Conservation (phyloP, 202 grass and related monocot genomes). For the Carex arenaria region DNA sequence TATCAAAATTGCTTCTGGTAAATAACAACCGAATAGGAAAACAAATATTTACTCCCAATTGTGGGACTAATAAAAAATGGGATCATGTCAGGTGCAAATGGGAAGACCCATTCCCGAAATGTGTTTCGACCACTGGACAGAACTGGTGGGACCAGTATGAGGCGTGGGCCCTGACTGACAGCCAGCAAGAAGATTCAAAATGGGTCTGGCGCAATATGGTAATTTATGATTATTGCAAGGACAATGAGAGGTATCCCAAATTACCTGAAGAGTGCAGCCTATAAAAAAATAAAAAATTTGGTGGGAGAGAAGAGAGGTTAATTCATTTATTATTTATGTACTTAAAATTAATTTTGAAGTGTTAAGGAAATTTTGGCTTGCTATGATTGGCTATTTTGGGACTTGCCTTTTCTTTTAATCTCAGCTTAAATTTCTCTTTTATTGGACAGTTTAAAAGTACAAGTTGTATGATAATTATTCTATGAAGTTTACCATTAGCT, state of each 20-base stretch:
- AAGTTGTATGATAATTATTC: conserved; percentile 2
- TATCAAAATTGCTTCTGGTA: neutral
- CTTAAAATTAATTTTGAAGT: neutral
- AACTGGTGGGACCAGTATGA: conserved; percentile 95
- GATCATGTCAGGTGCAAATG: conserved; percentile 50
- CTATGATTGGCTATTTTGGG: neutral
- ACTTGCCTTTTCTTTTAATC: conserved; percentile 1
- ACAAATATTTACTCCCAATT: neutral
- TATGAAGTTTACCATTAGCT: neutral
- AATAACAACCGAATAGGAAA: neutral
- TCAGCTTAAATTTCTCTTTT: neutral
- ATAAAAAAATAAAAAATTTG: conserved; percentile 9
- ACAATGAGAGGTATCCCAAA: conserved; percentile 52
- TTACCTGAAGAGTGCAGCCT: conserved; percentile 62
- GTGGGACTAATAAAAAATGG: neutral
- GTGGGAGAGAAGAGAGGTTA: neutral
- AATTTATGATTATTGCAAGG: conserved; percentile 93
- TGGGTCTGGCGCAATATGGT: conserved; percentile 75
- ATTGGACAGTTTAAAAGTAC: neutral
- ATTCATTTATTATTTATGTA: conserved; percentile 27
- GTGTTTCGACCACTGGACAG: conserved; percentile 36
- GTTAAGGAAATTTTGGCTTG: conserved; percentile 1
- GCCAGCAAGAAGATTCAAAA: conserved; percentile 49
- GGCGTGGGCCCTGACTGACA: conserved; percentile 61
- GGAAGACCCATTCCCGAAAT: conserved; percentile 36